These are phyloP conservation scores for Biscogniauxia sp. DNA, from an alignment of 2,329 filamentous ascomycete genomes.

Conservation along the genomic window DNA sequence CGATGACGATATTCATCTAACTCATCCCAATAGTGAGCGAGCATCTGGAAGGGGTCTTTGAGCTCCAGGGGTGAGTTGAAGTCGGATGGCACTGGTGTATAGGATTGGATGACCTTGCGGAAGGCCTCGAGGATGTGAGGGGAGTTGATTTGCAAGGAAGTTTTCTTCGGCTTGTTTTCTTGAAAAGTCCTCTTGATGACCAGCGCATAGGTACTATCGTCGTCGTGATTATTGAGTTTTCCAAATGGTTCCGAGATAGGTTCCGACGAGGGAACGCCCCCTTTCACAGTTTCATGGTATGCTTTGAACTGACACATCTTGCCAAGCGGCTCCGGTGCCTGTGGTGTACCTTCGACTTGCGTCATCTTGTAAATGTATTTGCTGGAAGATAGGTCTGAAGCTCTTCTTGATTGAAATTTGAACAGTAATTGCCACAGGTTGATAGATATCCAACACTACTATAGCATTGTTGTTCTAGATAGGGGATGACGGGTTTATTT, in stretches of 20 bases:
- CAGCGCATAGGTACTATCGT: constrained; percentile 26
- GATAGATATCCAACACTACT: too few relatives aligned
- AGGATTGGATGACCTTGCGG: constrained; percentile 22
- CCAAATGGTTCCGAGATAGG: constrained; percentile 22
- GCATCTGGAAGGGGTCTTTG: constrained; percentile 25
- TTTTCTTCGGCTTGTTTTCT: constrained; percentile 17
- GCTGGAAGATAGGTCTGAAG: too few relatives aligned
- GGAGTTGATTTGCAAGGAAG: constrained; percentile 27
- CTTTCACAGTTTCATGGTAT: constrained; percentile 18
- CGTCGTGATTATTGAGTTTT: constrained; percentile 9
- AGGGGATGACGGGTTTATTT: too few relatives aligned
- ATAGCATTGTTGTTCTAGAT: too few relatives aligned
- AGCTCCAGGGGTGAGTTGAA: constrained; percentile 26
- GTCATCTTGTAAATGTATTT: too few relatives aligned
- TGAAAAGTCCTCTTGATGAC: constrained; percentile 23
- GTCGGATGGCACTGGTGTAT: constrained; percentile 25
- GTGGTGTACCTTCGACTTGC: background rate
- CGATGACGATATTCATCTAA: constrained; percentile 23
- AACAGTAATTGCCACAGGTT: too few relatives aligned
- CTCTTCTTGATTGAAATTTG: too few relatives aligned
- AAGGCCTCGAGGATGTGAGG: constrained; percentile 27
- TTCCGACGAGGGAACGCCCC: constrained; percentile 12
- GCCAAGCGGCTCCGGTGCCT: constrained; percentile 8
- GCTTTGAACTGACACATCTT: constrained; percentile 27
- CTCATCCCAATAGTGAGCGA: constrained; percentile 29